Base-by-base conservation (phyloP, 139 green algal genomes). In the Chlamydomonas urium region DNA sequence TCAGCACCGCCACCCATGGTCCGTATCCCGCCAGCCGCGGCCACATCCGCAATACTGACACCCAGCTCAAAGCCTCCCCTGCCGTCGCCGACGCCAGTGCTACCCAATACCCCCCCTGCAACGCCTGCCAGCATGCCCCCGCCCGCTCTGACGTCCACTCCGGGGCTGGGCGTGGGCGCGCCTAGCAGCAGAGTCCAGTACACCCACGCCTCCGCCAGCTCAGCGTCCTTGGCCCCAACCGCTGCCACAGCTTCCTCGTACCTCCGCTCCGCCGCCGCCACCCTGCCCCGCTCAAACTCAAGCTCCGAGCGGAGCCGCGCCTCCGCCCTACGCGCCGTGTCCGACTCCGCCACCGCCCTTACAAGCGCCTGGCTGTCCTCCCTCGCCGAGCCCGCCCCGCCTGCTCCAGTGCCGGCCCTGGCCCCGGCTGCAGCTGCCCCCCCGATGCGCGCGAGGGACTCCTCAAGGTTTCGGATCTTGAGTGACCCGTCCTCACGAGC, bases 401-500 rank as follows among this genome's bases (percentile, higher is more conserved):
- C 38, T 33, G 28, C 69, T 26, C 34, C 76, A 47, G 21, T 38
- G 10, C 10, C 10, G n/a, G 24, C 77, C 4, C 56, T 33, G 10
- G 31, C 59, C 23, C 10, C 24, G 38, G 57, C 65, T 2, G 45
- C 45, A 23, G 38, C 23, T 8, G 26, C 34, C 31, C 26, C 59
- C 31, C 37, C 78, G 36, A 19, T 37, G 47, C 78, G 61, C 1
- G 38, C 23, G 6, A 89, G 45, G 0, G 81, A 63, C 32, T 86
- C 84, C 69, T 86, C 76, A 32, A 90, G 74, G 5, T 67, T 70
- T 0, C 60, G 58, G 6, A 86, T 68, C n/a, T 73, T 69, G 10
- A 83, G 53, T 1, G 69, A 38, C 4, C 81, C 81, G 21, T 85
- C 81, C 65, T 85, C 75, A 28, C 61, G 58, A 24, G 81, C 81